These are phyloP conservation scores for Colletotrichum musae DNA, from an alignment of 2,329 filamentous ascomycete species.

Conservation along the genomic window DNA sequence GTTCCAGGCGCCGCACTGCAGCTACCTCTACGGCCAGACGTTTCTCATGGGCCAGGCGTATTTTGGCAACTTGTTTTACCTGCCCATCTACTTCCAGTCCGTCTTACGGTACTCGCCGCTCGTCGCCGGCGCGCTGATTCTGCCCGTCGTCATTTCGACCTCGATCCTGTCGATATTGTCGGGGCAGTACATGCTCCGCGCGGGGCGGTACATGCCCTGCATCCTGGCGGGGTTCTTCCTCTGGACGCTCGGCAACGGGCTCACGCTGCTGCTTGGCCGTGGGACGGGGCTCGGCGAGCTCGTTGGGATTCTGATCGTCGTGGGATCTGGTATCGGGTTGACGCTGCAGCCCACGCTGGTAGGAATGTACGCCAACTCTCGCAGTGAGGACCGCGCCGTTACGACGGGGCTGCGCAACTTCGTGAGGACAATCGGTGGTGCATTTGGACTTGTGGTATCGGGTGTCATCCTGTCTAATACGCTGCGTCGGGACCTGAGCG, in stretches of 20 bases:
- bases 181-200: slow-evolving; percentile 50
- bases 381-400: slow-evolving; percentile 54
- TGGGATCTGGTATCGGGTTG: slow-evolving; percentile 52
- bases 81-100: slow-evolving; percentile 52
- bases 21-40: slow-evolving; percentile 43
- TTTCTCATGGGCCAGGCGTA: slow-evolving; percentile 49
- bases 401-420: slow-evolving; percentile 57
- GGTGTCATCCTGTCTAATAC: slow-evolving; percentile 52
- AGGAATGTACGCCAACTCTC: slow-evolving; percentile 54
- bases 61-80: slow-evolving; percentile 50
- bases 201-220: slow-evolving; percentile 48
- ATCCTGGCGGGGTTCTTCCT: slow-evolving; percentile 51
- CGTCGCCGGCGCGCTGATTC: slow-evolving; percentile 48
- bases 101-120: slow-evolving; percentile 47
- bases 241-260: slow-evolving; percentile 53
- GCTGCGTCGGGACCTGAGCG: slow-evolving; percentile 38
- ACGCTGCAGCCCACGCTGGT: slow-evolving; percentile 56
- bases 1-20: slow-evolving; percentile 44
- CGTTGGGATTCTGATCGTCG: slow-evolving; percentile 50
- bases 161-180: slow-evolving; percentile 48
- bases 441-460: slow-evolving; percentile 50
- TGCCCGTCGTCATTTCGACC: slow-evolving; percentile 48
- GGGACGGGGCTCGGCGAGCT: slow-evolving; percentile 47
- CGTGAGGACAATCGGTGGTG: slow-evolving; percentile 53
- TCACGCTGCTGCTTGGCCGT: slow-evolving; percentile 47